phyloP scores from a whole-genome alignment of 2,329 filamentous ascomycete genomes.

The Trichothecium roseum region DNA sequence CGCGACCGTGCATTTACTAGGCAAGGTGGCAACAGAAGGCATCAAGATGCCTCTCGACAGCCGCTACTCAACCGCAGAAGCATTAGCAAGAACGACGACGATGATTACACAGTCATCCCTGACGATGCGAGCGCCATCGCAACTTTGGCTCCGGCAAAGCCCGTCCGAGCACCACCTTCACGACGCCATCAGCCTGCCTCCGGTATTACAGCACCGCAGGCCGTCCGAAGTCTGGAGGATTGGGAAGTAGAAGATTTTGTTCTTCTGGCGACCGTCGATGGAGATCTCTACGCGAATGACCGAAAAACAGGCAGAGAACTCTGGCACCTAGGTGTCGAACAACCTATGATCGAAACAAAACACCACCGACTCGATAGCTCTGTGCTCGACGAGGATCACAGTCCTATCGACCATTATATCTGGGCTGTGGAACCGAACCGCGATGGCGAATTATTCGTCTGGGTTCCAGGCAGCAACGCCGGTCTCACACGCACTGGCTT shows the following conservation, averaged over 20 bases:
- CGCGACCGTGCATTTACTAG: conserved; percentile 1
- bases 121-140: conserved; percentile 88
- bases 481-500: conserved; percentile 57
- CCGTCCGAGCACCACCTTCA: conserved; percentile 85
- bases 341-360: conserved; percentile 82
- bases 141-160: conserved; percentile 92
- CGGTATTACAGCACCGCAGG: conserved; percentile 70
- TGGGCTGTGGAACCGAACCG: conserved; percentile 93
- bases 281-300: conserved; percentile 85
- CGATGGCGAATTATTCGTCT: conserved; percentile 80
- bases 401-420: conserved; percentile 71
- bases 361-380: conserved; percentile 67
- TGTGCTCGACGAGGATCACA: conserved; percentile 45
- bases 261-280: conserved; percentile 99
- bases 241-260: conserved; percentile 99
- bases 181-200: conserved; percentile 49
- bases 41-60: conserved; percentile 5
- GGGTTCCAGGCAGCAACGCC: conserved; percentile 52
- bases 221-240: conserved; percentile 95
- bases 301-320: conserved; percentile 72
- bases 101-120: conserved; percentile 26
- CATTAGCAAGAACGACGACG: conserved; percentile 20
- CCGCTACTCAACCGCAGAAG: conserved; percentile 2
- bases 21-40: conserved; percentile 10
- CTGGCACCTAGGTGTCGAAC: conserved; percentile 77